Base-by-base conservation (phyloP, 257 asterid genomes). In the Asclepias syriaca region DNA sequence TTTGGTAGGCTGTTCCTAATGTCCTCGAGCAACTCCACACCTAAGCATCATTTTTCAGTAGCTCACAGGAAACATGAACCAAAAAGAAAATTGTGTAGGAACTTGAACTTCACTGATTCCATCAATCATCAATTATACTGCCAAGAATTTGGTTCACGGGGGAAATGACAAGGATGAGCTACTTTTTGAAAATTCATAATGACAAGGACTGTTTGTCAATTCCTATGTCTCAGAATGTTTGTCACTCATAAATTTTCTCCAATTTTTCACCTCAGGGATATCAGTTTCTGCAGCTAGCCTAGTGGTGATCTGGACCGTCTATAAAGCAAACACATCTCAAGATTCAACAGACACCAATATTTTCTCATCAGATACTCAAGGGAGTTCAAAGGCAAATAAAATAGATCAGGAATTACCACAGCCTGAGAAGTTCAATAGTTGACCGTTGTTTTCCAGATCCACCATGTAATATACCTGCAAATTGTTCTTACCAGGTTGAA, bases 401-500 rank as follows among this genome's bases (percentile, higher is more conserved):
- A 48, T 22, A 66, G 60, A 69, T 68, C 18, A 64, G 83, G 74
- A 75, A 68, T 86, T 90, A 94, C 99, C 99, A 71, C 99, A 94
- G 67, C 99, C 99, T n/a, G 99, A 85, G 90, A 76, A 91, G 83
- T 94, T 90, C 85, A 91, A 72, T 82, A 91, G 78, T 89, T 88
- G 87, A 53, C 82, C 92, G 72, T 84, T 84, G 60, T 89, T 86
- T 75, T 89, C 74, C 27, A 88, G 70, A 84, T 94, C 96, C 61
- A 94, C 75, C 95, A 94, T 91, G 86, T 91, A 94, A 78, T 94
- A 94, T 60, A 90, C 91, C 99, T 94, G 82, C 79, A 87, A 71
- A 83, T 67, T 49, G 72, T 72, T 73, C 55, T 71, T 58, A 71
- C 21, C 18, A 65, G 50, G 68, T 43, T 54, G 71, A 69, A 69